Evolutionary conservation across 495 filamentous ascomycete species (phyloP).

Genomic region (Oidiodendron maius): DNA sequence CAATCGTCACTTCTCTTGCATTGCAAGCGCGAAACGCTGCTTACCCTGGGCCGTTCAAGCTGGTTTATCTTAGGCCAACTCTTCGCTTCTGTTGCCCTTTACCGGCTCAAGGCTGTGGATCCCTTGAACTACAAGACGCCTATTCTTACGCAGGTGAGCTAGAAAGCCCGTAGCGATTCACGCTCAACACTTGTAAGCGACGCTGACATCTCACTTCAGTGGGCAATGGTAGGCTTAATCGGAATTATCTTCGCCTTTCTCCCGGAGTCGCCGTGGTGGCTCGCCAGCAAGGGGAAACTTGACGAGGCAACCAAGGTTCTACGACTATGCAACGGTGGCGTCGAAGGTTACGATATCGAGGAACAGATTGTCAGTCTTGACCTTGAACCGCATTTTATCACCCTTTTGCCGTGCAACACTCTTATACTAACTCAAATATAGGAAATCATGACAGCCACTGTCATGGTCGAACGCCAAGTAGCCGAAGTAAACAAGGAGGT

Average conservation of each 20-base stretch:
- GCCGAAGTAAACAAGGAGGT: constrained; percentile 27
- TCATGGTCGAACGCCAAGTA: constrained; percentile 25
- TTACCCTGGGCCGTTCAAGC: no score
- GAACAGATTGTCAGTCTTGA: constrained; percentile 25
- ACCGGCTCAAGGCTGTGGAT: no score
- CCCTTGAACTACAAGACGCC: no score
- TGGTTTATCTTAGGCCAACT: no score
- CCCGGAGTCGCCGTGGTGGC: constrained; percentile 45
- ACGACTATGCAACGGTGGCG: constrained; percentile 24
- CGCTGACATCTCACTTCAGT: constrained; percentile 19
- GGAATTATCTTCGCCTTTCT: constrained; percentile 33
- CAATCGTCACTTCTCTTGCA: no score
- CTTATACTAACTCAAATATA: constrained; percentile 17
- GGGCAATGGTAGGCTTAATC: constrained; percentile 9
- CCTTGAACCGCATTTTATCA: constrained; percentile 10
- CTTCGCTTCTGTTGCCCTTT: no score
- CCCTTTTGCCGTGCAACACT: background rate
- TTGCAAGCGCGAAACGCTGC: no score
- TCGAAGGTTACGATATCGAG: constrained; percentile 20
- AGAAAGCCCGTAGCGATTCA: no score
- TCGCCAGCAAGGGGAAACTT: constrained; percentile 50
- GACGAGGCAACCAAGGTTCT: constrained; percentile 43
- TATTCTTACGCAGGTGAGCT: no score
- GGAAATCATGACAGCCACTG: constrained; percentile 20
- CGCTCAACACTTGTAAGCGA: no score